A percentile compares a stretch with the other conserved stretches of the same genome.
These are phyloP conservation scores for Mesembryanthemum crystallinum DNA, from an alignment of 148 eudicot genomes.

Conservation along the genomic window DNA sequence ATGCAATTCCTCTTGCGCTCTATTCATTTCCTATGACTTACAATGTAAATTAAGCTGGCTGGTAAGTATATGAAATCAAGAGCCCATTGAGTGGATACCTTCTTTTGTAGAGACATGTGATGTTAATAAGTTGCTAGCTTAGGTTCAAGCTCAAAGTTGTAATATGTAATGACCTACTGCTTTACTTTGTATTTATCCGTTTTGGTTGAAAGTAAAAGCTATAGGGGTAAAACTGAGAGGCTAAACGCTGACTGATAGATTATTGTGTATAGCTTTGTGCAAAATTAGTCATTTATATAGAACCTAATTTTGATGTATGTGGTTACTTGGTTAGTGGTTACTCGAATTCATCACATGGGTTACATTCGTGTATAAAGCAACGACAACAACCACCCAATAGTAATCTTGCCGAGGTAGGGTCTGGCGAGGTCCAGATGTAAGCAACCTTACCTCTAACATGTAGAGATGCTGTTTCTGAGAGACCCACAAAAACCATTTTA, in stretches of 20 bases:
- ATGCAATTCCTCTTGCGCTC: conserved; percentile 19
- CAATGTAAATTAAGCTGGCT: neutral
- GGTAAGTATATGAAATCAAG: neutral
- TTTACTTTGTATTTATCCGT: neutral
- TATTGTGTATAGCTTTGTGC: neutral
- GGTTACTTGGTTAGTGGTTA: neutral
- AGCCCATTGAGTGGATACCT: neutral
- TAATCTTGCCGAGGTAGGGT: no score
- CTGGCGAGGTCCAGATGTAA: no score
- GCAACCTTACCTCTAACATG: no score
- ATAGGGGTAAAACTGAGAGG: neutral
- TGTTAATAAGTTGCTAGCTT: no score
- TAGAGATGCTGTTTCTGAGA: no score
- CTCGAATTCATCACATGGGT: no score
- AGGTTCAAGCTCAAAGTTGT: neutral
- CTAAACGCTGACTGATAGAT: neutral
- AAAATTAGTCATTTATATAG: neutral
- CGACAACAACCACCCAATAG: no score
- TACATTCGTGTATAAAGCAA: no score
- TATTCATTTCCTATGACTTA: neutral
- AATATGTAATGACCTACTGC: neutral
- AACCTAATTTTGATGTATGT: neutral
- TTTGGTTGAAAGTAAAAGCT: neutral
- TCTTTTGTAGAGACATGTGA: neutral
- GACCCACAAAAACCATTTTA: no score